A percentile compares a stretch with the other conserved stretches of the same genome.
Evolutionary conservation across 129 eudicot genomes (phyloP).

Genomic region (Pseudognaphalium luteoalbum): DNA sequence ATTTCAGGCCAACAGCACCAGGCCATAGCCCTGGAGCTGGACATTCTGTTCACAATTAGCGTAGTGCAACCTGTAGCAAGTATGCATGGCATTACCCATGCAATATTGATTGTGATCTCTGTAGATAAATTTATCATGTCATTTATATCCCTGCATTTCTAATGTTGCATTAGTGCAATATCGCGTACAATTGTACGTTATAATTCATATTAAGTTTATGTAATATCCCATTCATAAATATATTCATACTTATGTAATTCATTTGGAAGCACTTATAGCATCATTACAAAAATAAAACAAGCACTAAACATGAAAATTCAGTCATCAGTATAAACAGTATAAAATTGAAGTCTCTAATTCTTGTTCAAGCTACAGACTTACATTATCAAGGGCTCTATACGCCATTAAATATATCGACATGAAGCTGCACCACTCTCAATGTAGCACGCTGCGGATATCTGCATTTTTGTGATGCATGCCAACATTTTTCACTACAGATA

Average conservation of each 20-base stretch:
- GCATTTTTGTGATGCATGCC: too few relatives aligned
- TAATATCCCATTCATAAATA: not conserved
- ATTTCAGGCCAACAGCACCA: slow-evolving; percentile 65
- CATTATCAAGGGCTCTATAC: not conserved
- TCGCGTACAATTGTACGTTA: not conserved
- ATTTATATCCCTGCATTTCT: slow-evolving; percentile 21
- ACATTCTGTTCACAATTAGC: slow-evolving; percentile 50
- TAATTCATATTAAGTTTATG: not conserved
- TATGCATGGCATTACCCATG: slow-evolving; percentile 30
- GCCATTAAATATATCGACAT: not conserved
- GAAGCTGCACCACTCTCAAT: not conserved
- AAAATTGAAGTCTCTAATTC: not conserved
- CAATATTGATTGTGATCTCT: slow-evolving; percentile 25
- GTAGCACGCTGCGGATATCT: not conserved
- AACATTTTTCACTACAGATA: too few relatives aligned
- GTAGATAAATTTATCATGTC: slow-evolving; percentile 7
- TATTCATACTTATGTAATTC: not conserved
- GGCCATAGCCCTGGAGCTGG: slow-evolving; percentile 86
- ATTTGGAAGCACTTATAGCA: not conserved
- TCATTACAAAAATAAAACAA: not conserved
- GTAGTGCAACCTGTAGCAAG: slow-evolving; percentile 7
- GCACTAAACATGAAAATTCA: not conserved
- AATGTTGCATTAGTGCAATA: slow-evolving; percentile 5
- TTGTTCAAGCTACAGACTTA: not conserved
- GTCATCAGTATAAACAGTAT: not conserved